Percentiles rank a stretch among this genome's conserved stretches.
Conservation (phyloP, 176 grass and related monocot genomes). For the Metroxylon sagu region DNA sequence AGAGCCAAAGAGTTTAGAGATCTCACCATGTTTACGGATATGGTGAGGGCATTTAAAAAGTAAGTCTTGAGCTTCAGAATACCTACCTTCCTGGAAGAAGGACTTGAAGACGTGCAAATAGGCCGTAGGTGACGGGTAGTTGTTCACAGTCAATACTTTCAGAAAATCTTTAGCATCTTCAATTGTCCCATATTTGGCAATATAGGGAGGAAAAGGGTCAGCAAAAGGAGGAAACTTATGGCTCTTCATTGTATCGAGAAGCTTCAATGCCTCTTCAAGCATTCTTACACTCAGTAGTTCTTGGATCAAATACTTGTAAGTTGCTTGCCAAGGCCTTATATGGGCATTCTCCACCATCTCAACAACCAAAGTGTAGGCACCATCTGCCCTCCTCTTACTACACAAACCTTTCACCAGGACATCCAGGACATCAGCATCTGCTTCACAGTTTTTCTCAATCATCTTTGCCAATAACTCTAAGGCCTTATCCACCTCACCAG, state of each 20-base stretch:
- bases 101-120: slow-evolving; percentile 63
- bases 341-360: slow-evolving; percentile 66
- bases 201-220: slow-evolving; percentile 57
- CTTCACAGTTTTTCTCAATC: slow-evolving; percentile 49
- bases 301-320: slow-evolving; percentile 56
- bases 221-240: slow-evolving; percentile 51
- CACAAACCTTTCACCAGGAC: slow-evolving; percentile 63
- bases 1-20: slow-evolving; percentile 57
- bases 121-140: slow-evolving; percentile 26
- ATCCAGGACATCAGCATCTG: slow-evolving; percentile 63
- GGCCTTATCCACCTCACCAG: slow-evolving; percentile 50
- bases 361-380: slow-evolving; percentile 40
- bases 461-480: slow-evolving; percentile 57
- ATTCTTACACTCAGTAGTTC: slow-evolving; percentile 52
- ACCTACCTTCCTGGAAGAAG: slow-evolving; percentile 70
- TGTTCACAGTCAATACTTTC: slow-evolving; percentile 44
- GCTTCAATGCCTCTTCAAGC: slow-evolving; percentile 54
- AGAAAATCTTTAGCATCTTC: slow-evolving; percentile 69
- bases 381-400: slow-evolving; percentile 28
- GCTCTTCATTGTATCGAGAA: slow-evolving; percentile 59
- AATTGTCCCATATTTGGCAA: slow-evolving; percentile 57
- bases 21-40: slow-evolving; percentile 47
- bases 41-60: slow-evolving; percentile 73
- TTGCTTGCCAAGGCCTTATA: slow-evolving; percentile 48
- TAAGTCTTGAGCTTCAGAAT: slow-evolving; percentile 70